phyloP scores from a whole-genome alignment of 2,329 filamentous ascomycete species.

The Coniochaeta sp. region DNA sequence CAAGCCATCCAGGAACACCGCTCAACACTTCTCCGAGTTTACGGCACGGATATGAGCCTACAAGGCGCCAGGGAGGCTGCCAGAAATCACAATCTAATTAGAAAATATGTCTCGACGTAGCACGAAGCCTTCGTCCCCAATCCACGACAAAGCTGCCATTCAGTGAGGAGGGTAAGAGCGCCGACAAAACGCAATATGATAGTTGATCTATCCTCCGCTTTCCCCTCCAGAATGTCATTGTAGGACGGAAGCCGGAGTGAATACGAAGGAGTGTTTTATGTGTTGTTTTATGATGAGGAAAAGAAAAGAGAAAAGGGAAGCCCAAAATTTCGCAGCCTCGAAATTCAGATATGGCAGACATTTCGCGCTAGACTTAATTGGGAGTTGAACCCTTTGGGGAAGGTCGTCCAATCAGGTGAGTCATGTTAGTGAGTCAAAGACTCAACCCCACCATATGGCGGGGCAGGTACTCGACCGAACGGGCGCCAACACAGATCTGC shows the following conservation, averaged over 20 bases:
- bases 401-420: neutral
- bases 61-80: no score
- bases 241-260: slow-evolving; percentile 57
- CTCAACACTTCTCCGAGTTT: neutral
- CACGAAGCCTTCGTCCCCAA: slow-evolving; percentile 11
- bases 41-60: no score
- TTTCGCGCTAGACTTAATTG: slow-evolving; percentile 2
- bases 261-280: slow-evolving; percentile 49
- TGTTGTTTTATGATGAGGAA: slow-evolving; percentile 25
- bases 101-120: neutral
- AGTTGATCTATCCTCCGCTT: slow-evolving; percentile 59
- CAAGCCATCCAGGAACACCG: neutral
- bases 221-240: slow-evolving; percentile 56
- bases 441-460: neutral
- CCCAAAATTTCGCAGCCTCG: neutral
- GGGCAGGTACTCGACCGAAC: neutral
- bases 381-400: neutral
- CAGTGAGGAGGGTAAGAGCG: slow-evolving; percentile 40
- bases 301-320: slow-evolving; percentile 17
- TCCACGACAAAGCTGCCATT: slow-evolving; percentile 12
- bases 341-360: slow-evolving; percentile 10
- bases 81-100: neutral
- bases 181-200: slow-evolving; percentile 14
- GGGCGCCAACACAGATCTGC: neutral
- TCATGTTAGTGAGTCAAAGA: neutral